Conservation (phyloP, 305 asterid species). For the Rubia peregrina region DNA sequence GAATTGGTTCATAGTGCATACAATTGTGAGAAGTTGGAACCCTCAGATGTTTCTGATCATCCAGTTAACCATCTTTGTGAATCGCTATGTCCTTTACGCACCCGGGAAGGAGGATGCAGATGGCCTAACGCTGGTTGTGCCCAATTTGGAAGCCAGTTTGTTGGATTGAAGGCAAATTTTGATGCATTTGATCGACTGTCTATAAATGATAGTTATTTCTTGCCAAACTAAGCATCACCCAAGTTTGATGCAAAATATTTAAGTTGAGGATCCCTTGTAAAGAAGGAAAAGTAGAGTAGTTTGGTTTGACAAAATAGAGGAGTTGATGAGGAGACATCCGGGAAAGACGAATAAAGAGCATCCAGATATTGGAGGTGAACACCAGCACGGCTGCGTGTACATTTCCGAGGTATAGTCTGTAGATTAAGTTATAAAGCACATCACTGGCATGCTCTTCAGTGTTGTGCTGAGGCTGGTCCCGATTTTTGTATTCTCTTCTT, state of each 20-base stretch:
- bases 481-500: not conserved
- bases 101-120: slow-evolving; percentile 79
- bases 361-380: slow-evolving; percentile 4
- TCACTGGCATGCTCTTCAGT: slow-evolving; percentile 2
- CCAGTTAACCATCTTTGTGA: slow-evolving; percentile 64
- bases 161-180: slow-evolving; percentile 83
- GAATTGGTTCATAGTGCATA: slow-evolving; percentile 32
- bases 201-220: slow-evolving; percentile 71
- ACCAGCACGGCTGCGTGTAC: slow-evolving; percentile 7
- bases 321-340: not conserved
- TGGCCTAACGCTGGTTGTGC: slow-evolving; percentile 93
- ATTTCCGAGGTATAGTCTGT: not conserved
- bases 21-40: slow-evolving; percentile 37
- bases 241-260: not conserved
- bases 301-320: slow-evolving; percentile 8
- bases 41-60: slow-evolving; percentile 33
- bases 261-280: slow-evolving; percentile 17
- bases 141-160: slow-evolving; percentile 72
- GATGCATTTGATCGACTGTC: slow-evolving; percentile 91
- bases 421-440: not conserved
- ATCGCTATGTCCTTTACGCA: slow-evolving; percentile 67
- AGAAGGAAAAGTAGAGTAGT: slow-evolving; percentile 11
- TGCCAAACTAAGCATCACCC: slow-evolving; percentile 14
- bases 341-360: slow-evolving; percentile 3
- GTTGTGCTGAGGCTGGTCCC: not conserved